phyloP scores from a whole-genome alignment of 257 asterid genomes.

The Nicotiana tomentosiformis region DNA sequence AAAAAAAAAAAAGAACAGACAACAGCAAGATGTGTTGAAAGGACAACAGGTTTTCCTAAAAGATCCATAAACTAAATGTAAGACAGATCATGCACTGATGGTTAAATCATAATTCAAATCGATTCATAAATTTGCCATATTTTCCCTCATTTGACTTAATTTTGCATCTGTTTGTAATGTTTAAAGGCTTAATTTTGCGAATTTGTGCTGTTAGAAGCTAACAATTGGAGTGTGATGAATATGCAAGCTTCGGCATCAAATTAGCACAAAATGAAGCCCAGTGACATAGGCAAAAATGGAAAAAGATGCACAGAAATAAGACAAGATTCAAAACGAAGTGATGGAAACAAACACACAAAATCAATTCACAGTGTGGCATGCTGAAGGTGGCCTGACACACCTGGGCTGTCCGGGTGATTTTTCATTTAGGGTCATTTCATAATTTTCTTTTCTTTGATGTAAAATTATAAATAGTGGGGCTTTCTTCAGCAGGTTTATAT shows the following conservation, averaged over 20 bases:
- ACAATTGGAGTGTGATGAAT: not conserved
- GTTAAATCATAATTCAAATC: not conserved
- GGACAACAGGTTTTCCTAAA: not conserved
- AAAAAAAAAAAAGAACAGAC: slow-evolving; percentile 7
- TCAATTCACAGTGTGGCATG: not conserved
- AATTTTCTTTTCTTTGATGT: not conserved
- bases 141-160: not conserved
- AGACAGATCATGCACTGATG: not conserved
- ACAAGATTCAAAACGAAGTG: not conserved
- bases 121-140: not conserved
- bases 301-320: not conserved
- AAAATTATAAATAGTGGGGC: not conserved
- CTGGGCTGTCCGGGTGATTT: not conserved
- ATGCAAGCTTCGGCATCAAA: not conserved
- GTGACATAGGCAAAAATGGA: not conserved
- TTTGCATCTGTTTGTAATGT: not conserved
- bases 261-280: not conserved
- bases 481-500: not conserved
- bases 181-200: not conserved
- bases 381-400: no score
- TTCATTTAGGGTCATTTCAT: not conserved
- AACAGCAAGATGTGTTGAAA: not conserved
- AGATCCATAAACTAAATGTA: not conserved
- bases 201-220: not conserved
- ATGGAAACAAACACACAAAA: not conserved